Evolutionary conservation across 139 green algal genomes (phyloP).

Genomic region (Coccomyxa sp.): DNA sequence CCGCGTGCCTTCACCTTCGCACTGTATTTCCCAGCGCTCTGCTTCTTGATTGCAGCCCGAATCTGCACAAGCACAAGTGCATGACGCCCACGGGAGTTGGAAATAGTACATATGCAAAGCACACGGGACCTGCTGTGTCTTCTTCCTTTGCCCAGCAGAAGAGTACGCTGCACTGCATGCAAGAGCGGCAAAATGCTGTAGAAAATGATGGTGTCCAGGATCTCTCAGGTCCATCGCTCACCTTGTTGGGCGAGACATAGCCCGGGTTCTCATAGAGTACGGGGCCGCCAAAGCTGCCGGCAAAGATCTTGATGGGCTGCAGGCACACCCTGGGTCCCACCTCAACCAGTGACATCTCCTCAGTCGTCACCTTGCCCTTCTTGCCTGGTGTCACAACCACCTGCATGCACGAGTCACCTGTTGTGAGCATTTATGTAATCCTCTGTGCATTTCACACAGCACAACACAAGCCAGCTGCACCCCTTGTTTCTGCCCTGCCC

Average conservation of each 20-base stretch:
- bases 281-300: conserved; percentile 77
- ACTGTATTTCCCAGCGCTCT: conserved; percentile 71
- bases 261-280: conserved; percentile 89
- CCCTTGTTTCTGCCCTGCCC: too few species aligned
- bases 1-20: conserved; percentile 65
- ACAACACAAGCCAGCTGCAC: too few species aligned
- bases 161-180: not conserved
- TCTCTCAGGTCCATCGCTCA: conserved; percentile 19
- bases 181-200: not conserved
- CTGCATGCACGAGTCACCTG: conserved; percentile 24
- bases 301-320: conserved; percentile 93
- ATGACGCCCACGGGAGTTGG: not conserved
- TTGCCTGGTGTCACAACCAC: conserved; percentile 69
- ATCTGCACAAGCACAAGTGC: conserved; percentile 27
- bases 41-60: conserved; percentile 65
- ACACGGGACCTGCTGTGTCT: not conserved
- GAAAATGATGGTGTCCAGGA: not conserved
- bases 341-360: conserved; percentile 44
- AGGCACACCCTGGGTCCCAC: conserved; percentile 87
- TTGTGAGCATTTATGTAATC: not conserved
- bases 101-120: not conserved
- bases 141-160: not conserved
- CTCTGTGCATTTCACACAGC: not conserved
- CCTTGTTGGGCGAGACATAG: conserved; percentile 89
- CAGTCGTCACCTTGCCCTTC: conserved; percentile 50